Evolutionary conservation across 805 yeast species (phyloP), one percentile per base, ranked within the genome.

Genomic region (Sungouiella blattae): DNA sequence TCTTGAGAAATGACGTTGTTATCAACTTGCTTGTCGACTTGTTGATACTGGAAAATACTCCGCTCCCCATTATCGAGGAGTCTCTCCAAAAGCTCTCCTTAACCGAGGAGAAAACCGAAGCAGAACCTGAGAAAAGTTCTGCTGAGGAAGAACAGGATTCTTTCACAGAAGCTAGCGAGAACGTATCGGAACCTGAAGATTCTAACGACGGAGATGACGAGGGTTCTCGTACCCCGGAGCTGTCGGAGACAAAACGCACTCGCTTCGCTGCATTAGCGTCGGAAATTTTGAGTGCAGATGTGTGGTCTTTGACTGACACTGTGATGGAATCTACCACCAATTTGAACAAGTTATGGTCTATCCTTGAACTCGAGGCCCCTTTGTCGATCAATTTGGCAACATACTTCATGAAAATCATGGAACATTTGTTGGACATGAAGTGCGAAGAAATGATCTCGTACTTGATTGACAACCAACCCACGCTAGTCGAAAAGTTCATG

Each of bases 221-320:
- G 6, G 40, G 40, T 14, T 45, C 43, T 5, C 36, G 36, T 9
- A 30, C 18, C 11, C 33, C 36, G 8, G 52, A 47, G 25, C 45
- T 58, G 1, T 47, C 44, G 6, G 67, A 63, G 26, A 72, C 65
- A 38, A 51, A 50, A 11, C 50, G 58, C 11, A 54, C 57, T 5
- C 54, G 71, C 9, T 57, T 56, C 38, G 70, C 71, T 20, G 56
- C 71, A 6, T 49, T 67, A 26, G 88, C 96, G 5, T 87, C 96
- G 2, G 98, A 93, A 56, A 82, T 93, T 28, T 67, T 93, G 31
- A 78, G 91, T 26, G 87, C 93, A 4, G 98, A 91, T 53, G 89
- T 88, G 6, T 91, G 97, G 96, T 83, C 94, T 2, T 69, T 93
- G 25, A 84, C 96, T 1, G 95, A 89, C 47, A 80, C 95, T 1